Conservation (phyloP, 1,139 yeast genomes). For the Kodamaea derodonti region DNA sequence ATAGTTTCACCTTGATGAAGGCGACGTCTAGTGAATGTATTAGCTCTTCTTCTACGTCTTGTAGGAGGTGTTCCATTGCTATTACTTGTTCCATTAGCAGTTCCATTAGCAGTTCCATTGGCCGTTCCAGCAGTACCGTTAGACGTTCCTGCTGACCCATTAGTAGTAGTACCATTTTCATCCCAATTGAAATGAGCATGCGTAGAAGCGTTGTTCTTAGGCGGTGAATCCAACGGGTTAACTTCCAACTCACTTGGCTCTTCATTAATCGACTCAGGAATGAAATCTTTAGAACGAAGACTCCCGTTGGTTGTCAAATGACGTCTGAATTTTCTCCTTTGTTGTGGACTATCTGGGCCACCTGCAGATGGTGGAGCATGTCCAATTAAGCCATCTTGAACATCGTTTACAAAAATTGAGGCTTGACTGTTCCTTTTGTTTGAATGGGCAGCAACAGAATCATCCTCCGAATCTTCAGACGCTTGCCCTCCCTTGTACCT, state of each 20-base stretch:
- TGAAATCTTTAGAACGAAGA: not conserved
- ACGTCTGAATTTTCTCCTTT: conserved; percentile 11
- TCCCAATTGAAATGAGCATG: not conserved
- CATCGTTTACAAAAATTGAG: conserved; percentile 24
- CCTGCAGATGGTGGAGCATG: conserved; percentile 29
- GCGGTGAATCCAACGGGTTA: not conserved
- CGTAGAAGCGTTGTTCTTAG: not conserved
- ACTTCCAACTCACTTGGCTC: not conserved
- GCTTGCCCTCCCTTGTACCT: conserved; percentile 14
- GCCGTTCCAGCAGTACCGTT: not conserved
- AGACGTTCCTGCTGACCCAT: not conserved
- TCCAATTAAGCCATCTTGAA: conserved; percentile 38
- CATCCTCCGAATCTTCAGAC: conserved; percentile 14
- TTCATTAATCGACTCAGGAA: conserved; percentile 1
- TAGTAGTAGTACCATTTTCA: not conserved
- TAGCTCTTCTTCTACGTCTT: conserved; percentile 26
- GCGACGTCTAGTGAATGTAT: conserved; percentile 37
- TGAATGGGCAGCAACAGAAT: conserved; percentile 8
- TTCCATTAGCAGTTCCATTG: not conserved
- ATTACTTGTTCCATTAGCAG: conserved; percentile 1
- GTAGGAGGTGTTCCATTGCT: conserved; percentile 1
- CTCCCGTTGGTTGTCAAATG: conserved; percentile 3
- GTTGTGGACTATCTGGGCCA: not conserved
- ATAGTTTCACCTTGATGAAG: conserved; percentile 51
- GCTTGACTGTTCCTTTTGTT: conserved; percentile 21